Evolutionary conservation across 2,329 filamentous ascomycete species (phyloP).

Genomic region (Metarhizium rileyi): DNA sequence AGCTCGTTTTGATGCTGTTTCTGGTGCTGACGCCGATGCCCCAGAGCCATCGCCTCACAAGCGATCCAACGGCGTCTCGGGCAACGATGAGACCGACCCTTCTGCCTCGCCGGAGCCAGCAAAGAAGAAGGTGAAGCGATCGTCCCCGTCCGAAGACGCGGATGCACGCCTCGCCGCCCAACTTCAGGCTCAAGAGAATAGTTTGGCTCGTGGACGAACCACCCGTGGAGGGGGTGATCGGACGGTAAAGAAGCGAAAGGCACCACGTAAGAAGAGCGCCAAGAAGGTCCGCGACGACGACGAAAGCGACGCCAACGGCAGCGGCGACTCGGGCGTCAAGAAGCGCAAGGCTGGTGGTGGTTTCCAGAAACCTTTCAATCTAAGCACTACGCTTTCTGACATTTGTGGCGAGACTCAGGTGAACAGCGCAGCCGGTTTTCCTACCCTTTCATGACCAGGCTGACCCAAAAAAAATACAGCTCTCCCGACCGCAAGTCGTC

Average conservation of each 20-base stretch:
- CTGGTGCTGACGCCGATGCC: constrained; percentile 36
- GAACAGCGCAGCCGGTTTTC: constrained; percentile 18
- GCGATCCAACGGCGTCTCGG: constrained; percentile 25
- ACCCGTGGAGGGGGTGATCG: constrained; percentile 66
- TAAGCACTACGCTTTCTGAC: constrained; percentile 60
- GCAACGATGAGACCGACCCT: constrained; percentile 35
- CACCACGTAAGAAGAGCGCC: constrained; percentile 61
- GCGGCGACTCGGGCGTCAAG: constrained; percentile 44
- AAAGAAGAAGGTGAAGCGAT: constrained; percentile 60
- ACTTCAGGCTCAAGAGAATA: constrained; percentile 88
- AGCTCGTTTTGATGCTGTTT: constrained; percentile 62
- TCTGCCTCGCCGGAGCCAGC: constrained; percentile 36
- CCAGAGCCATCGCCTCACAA: constrained; percentile 24
- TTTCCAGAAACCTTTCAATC: constrained; percentile 79
- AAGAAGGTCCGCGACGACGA: constrained; percentile 70
- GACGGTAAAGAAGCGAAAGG: constrained; percentile 55
- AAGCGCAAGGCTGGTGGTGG: constrained; percentile 83
- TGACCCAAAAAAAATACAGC: constrained; percentile 34
- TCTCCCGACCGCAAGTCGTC: constrained; percentile 90
- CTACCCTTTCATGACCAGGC: background rate
- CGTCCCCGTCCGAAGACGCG: constrained; percentile 53
- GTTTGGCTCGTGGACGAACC: constrained; percentile 52
- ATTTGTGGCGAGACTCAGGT: constrained; percentile 62
- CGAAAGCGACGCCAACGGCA: constrained; percentile 65
- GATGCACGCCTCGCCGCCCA: constrained; percentile 82